Evolutionary conservation across 352 stramenopile species (phyloP).

Genomic region (Phytophthora palmivora): DNA sequence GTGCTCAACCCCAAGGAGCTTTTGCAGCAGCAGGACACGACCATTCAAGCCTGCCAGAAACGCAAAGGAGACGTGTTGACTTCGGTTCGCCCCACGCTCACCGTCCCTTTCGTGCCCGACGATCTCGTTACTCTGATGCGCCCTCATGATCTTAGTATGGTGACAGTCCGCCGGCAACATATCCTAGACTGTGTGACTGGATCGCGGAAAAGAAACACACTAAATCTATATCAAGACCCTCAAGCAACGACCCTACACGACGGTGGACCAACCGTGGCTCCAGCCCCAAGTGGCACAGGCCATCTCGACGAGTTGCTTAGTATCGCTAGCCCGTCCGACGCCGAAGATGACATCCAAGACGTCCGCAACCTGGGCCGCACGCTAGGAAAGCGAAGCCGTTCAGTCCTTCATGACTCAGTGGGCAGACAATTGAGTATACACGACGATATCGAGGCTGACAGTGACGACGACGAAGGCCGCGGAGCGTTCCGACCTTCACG

Average conservation of each 20-base stretch:
- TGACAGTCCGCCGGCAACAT: conserved; percentile 5
- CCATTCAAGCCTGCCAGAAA: background rate
- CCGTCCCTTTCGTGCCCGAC: background rate
- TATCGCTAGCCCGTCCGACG: too few relatives aligned
- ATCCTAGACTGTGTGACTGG: conserved; percentile 2
- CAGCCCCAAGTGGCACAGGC: too few relatives aligned
- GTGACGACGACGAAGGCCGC: too few relatives aligned
- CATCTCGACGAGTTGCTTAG: too few relatives aligned
- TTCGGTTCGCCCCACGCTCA: background rate
- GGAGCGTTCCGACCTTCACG: background rate
- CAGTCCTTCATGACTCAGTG: too few relatives aligned
- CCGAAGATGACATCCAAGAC: too few relatives aligned
- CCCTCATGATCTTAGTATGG: conserved; percentile 6
- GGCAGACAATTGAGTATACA: too few relatives aligned
- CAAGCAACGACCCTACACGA: background rate
- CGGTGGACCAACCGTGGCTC: too few relatives aligned
- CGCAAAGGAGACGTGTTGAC: background rate
- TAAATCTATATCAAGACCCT: conserved; percentile 4
- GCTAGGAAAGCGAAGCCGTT: too few relatives aligned
- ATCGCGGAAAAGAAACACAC: conserved; percentile 1
- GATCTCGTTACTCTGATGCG: background rate
- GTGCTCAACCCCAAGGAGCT: conserved; percentile 15
- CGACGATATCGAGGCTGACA: too few relatives aligned
- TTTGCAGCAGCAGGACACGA: conserved; percentile 1
- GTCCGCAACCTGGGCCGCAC: too few relatives aligned